These are phyloP conservation scores for Ceratocystis alfenasii DNA, from an alignment of 2,329 filamentous ascomycete genomes.

Conservation along the genomic window DNA sequence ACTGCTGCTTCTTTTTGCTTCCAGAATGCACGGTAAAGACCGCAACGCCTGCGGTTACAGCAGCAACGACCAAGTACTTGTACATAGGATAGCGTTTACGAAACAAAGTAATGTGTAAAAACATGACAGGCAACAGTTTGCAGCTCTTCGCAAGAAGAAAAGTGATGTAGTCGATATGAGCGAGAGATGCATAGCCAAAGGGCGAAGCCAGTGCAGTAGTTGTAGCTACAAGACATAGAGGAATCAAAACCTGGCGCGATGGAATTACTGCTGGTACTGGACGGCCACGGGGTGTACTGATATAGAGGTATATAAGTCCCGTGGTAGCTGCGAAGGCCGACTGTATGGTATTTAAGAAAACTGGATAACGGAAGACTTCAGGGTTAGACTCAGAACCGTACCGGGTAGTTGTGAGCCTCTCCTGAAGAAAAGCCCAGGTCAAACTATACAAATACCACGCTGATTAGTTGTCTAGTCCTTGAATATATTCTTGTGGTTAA, in stretches of 20 bases:
- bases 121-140: constrained; percentile 98
- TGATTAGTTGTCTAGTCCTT: background rate
- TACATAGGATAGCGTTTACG: constrained; percentile 80
- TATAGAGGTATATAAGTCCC: constrained; percentile 67
- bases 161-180: constrained; percentile 94
- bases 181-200: constrained; percentile 84
- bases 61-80: constrained; percentile 87
- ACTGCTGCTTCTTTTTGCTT: constrained; percentile 38
- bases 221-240: constrained; percentile 72
- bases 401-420: constrained; percentile 87
- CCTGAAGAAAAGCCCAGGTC: constrained; percentile 92
- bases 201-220: constrained; percentile 85
- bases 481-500: constrained; percentile 21
- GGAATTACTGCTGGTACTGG: constrained; percentile 60
- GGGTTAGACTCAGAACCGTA: constrained; percentile 54
- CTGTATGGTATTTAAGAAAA: constrained; percentile 94
- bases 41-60: constrained; percentile 84
- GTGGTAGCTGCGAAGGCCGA: constrained; percentile 75
- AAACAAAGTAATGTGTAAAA: constrained; percentile 87
- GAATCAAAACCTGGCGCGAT: constrained; percentile 57
- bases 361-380: constrained; percentile 80
- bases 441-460: constrained; percentile 44
- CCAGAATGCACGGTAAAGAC: constrained; percentile 84
- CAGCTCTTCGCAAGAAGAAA: constrained; percentile 96
- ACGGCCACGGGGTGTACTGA: constrained; percentile 41